phyloP scores from a whole-genome alignment of 805 yeast species.

The Debaryomyces castellii region DNA sequence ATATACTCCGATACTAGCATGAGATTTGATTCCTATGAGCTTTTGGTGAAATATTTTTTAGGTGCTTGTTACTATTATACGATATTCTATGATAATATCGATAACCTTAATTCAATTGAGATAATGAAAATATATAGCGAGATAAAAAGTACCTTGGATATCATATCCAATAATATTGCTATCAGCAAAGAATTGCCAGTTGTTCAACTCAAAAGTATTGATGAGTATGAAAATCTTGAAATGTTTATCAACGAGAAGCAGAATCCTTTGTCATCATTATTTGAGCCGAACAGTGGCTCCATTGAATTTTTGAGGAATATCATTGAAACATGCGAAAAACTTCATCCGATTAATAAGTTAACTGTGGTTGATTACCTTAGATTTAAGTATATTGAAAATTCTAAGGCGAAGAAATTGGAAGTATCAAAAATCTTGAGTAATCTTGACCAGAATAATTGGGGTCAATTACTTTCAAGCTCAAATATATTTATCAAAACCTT shows the following conservation, averaged over 20 bases:
- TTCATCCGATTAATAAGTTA: constrained; percentile 35
- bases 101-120: constrained; percentile 22
- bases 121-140: constrained; percentile 26
- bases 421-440: constrained; percentile 23
- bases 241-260: constrained; percentile 15
- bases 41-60: constrained; percentile 17
- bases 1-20: constrained; percentile 10
- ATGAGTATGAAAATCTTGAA: constrained; percentile 3
- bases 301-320: constrained; percentile 17
- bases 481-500: constrained; percentile 24
- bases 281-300: constrained; percentile 17
- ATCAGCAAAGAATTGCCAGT: too few relatives aligned
- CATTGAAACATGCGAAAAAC: constrained; percentile 28
- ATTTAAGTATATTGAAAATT: constrained; percentile 17
- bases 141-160: constrained; percentile 21
- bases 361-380: constrained; percentile 28
- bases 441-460: constrained; percentile 20
- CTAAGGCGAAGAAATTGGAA: constrained; percentile 22
- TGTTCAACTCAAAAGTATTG: not conserved
- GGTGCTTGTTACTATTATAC: constrained; percentile 23
- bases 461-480: constrained; percentile 17
- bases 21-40: constrained; percentile 8
- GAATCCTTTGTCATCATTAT: constrained; percentile 13
- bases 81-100: constrained; percentile 10
- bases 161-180: not conserved